Conservation (phyloP, 2,329 filamentous ascomycete species). For the Aureobasidium zeae region DNA sequence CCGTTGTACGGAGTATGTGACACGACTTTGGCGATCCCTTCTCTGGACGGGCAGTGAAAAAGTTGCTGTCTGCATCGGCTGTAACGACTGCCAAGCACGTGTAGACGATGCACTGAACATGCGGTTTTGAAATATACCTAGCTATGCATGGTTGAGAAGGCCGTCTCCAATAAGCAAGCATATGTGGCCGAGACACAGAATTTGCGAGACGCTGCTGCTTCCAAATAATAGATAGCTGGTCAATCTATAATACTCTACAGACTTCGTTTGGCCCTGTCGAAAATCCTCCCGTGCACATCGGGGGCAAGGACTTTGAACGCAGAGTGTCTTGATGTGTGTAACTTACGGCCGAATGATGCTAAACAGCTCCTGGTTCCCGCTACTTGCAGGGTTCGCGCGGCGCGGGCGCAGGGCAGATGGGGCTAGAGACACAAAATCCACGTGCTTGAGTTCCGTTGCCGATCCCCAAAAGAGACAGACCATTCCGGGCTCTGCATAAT, state of each 20-base stretch:
- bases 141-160: too few species aligned
- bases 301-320: conserved; percentile 9
- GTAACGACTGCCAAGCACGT: neutral
- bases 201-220: neutral
- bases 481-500: conserved; percentile 14
- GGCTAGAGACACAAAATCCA: conserved; percentile 5
- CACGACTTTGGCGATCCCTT: too few species aligned
- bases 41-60: too few species aligned
- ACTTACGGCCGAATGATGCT: conserved; percentile 13
- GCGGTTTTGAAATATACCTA: too few species aligned
- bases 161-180: neutral
- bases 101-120: neutral
- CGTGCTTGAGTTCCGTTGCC: conserved; percentile 12
- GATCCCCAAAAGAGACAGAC: conserved; percentile 13
- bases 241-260: too few species aligned
- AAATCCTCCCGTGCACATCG: conserved; percentile 9
- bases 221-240: too few species aligned
- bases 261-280: conserved; percentile 5
- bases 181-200: neutral
- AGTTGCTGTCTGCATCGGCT: neutral
- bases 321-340: conserved; percentile 4
- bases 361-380: conserved; percentile 14
- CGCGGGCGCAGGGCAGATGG: conserved; percentile 11
- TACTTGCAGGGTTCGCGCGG: conserved; percentile 10
- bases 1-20: too few species aligned